These are phyloP conservation scores for Lipomyces starkeyi DNA, from an alignment of 805 yeast species.

Conservation along the genomic window DNA sequence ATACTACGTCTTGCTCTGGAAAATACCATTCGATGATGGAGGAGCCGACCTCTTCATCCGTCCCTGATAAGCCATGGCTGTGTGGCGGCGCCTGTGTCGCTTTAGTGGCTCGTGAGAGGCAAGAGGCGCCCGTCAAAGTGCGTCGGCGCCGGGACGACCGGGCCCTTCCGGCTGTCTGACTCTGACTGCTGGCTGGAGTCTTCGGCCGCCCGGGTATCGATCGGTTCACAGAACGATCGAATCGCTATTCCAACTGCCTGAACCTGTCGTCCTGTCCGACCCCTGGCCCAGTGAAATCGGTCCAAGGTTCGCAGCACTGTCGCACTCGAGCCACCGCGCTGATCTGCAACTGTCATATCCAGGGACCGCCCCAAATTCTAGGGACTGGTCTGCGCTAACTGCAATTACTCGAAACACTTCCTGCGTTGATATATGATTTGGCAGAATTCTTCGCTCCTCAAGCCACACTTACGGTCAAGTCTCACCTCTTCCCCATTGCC, in stretches of 20 bases:
- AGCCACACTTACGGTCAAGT: too few relatives aligned
- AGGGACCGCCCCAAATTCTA: too few relatives aligned
- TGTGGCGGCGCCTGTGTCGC: neutral
- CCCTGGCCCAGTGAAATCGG: neutral
- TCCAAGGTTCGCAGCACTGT: too few relatives aligned
- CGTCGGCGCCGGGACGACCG: neutral
- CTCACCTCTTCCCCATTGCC: too few relatives aligned
- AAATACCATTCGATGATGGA: too few relatives aligned
- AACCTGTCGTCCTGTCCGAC: neutral
- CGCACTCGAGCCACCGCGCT: neutral
- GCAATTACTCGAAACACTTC: too few relatives aligned
- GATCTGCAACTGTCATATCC: too few relatives aligned
- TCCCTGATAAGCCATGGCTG: neutral
- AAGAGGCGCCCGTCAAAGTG: slow-evolving; percentile 1
- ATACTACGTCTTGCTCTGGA: too few relatives aligned
- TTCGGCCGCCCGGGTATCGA: neutral
- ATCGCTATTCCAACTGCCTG: neutral
- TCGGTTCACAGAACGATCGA: neutral
- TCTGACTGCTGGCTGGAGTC: neutral
- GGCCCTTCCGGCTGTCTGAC: neutral
- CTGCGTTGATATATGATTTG: too few relatives aligned
- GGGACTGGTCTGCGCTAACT: too few relatives aligned
- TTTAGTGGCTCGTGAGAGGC: neutral
- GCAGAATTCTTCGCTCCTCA: too few relatives aligned
- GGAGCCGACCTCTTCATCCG: too few relatives aligned